Evolutionary conservation across 495 filamentous ascomycete species (phyloP).

Genomic region (Terfezia claveryi): DNA sequence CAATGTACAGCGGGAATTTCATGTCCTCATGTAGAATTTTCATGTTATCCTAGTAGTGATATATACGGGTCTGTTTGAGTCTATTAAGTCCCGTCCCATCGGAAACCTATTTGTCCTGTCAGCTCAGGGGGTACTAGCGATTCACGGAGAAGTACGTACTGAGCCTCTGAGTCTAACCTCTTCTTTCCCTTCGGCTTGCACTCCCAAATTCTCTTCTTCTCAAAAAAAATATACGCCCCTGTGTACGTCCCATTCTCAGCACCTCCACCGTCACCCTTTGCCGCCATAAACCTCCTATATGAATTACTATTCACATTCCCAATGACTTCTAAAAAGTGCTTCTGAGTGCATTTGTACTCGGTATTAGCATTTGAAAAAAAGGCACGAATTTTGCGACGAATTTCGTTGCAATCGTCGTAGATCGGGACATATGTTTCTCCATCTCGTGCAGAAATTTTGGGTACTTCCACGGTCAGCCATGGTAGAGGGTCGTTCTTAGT

Average conservation of each 20-base stretch:
- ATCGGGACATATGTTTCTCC: slow-evolving; percentile 22
- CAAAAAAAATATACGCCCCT: slow-evolving; percentile 34
- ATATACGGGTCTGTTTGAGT: not conserved
- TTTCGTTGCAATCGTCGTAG: slow-evolving; percentile 35
- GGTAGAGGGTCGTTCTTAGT: not conserved
- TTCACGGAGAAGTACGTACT: slow-evolving; percentile 11
- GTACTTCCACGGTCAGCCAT: not conserved
- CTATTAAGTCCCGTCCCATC: not conserved
- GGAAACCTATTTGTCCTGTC: not conserved
- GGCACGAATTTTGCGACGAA: slow-evolving; percentile 32
- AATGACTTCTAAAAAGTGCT: slow-evolving; percentile 28
- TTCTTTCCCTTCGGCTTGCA: slow-evolving; percentile 32
- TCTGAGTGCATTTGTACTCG: slow-evolving; percentile 24
- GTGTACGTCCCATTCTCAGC: slow-evolving; percentile 27
- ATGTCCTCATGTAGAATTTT: not conserved
- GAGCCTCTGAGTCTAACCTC: slow-evolving; percentile 30
- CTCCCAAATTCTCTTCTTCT: slow-evolving; percentile 35
- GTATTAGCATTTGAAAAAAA: slow-evolving; percentile 25
- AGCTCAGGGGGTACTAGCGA: not conserved
- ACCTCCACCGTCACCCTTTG: slow-evolving; percentile 27
- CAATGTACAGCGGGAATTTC: too few relatives aligned
- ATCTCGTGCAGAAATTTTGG: slow-evolving; percentile 1
- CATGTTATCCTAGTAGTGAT: not conserved
- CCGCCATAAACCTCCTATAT: slow-evolving; percentile 28
- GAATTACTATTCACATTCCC: slow-evolving; percentile 20